Evolutionary conservation across 2,329 filamentous ascomycete species (phyloP).

Genomic region (Fonsecaea monophora): DNA sequence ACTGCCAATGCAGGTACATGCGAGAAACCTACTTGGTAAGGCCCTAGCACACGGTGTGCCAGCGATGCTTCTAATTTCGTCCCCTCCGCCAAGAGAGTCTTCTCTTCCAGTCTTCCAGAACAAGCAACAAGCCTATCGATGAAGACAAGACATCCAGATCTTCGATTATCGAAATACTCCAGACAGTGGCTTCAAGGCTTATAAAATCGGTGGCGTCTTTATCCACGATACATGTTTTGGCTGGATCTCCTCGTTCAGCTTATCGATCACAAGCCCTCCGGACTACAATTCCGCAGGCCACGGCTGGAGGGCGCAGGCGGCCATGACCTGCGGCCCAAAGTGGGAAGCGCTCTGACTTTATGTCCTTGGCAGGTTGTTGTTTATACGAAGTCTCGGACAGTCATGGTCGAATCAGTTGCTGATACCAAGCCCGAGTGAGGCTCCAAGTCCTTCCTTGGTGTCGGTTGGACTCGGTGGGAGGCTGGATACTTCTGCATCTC

Average conservation of each 20-base stretch:
- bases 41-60: background rate
- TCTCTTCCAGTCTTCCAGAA: background rate
- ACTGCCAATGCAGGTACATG: conserved; percentile 13
- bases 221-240: background rate
- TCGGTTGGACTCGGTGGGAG: background rate
- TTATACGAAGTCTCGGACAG: background rate
- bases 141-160: background rate
- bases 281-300: background rate
- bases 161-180: background rate
- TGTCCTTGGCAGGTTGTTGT: background rate
- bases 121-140: conserved; percentile 5
- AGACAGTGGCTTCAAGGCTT: background rate
- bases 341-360: background rate
- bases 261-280: background rate
- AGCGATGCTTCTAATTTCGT: conserved; percentile 13
- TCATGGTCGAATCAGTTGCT: background rate
- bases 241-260: background rate
- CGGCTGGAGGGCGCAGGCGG: background rate
- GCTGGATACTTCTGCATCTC: background rate
- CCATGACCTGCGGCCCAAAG: background rate
- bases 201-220: background rate
- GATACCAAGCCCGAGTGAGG: background rate
- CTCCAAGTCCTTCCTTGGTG: background rate
- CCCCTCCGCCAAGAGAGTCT: background rate
- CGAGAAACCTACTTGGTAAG: background rate